Base-by-base conservation (phyloP, 164 flowering plant species). In the Magnolia officinalis region DNA sequence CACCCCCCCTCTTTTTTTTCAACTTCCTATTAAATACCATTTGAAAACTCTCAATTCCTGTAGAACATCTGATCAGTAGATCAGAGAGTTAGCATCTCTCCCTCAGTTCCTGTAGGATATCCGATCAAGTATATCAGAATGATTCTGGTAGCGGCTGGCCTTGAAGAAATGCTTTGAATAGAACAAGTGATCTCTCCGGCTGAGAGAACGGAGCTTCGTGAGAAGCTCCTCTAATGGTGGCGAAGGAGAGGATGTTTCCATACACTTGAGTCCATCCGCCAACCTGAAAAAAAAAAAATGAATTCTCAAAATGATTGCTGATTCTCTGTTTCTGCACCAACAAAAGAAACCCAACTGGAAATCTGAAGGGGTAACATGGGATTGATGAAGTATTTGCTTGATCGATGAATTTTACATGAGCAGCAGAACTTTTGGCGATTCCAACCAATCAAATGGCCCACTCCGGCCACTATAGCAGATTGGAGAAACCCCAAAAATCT, bases 231-330 rank as follows among this genome's bases (percentile, higher is more conserved):
- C 98, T 87, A 37, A 93, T 86, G 59, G 98, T 93, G 24, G 96
- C 98, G 82, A 93, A 91, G 2, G 98, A 87, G 29, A 93, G 83
- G n/a, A 91, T 77, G 76, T 90, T 79, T 0, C 93, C 96, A 81
- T 91, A 91, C 37, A 87, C 93, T 80, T 91, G 93, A 65, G 96
- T 91, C 98, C 98, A 93, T 65, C 98, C 98, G 50, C 96, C 98
- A 75, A 93, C 98, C 97, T 93, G 80, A 58, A 65, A 70, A n/a
- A 9, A 11, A 11, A 16, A 29, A 31, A 9, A 16, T 6, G 1
- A 67, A 14, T 26, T 19, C 24, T n/a, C 21, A 68, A 29, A 68
- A 31, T 11, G 50, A 68, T 16, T 55, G 10, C 61, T 11, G 61
- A 11, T 55, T 55, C 18, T 9, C 61, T 55, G 18, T 8, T 55